Base-by-base conservation (phyloP, 345 rosid species). In the Heritiera littoralis region DNA sequence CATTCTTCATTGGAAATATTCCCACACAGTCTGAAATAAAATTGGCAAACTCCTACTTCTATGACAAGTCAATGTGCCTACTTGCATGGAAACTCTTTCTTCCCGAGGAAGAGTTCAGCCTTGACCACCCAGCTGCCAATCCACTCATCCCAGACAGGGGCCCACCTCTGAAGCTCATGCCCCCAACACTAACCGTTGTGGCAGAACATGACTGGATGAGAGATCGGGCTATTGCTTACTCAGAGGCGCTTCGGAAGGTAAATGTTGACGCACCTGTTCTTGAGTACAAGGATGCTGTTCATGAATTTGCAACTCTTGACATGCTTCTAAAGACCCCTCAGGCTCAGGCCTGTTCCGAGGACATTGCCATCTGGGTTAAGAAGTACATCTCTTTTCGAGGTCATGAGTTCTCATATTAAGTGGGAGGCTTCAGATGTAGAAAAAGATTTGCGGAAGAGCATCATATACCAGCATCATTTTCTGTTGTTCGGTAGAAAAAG, bases 121-220 rank as follows among this genome's bases (percentile, higher is more conserved):
- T 88, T 9, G 97, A 93, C 82, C 97, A 95, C 75, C 90, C 91
- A 41, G 96, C 94, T 72, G 94, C 98, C 55, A 95, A 93, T 79
- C 98, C 99, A 15, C 90, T 93, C 20, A 83, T 89, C 52, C 92
- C 92, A 13, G 90, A 83, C 59, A 84, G 94, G 56, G 90, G 91
- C 3, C 98, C 96, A 46, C 97, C 93, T 5, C 82, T 95, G 66
- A 95, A 93, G 87, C 80, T 89, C 77, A 93, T 92, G 96, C 99
- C 97, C 8, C 99, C 99, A 5, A 95, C 99, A 45, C 88, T 95
- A 64, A 95, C 98, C 18, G 87, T 95, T 55, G 94, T 95, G 8
- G 99, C 98, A 35, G 98, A 95, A 82, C 97, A 90, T 35, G 99
- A 93, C 85, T 95, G 97, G 96, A 95, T 93, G 99, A 91, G 93